Conservation (phyloP, 495 filamentous ascomycete genomes). For the Amniculicola lignicola region DNA sequence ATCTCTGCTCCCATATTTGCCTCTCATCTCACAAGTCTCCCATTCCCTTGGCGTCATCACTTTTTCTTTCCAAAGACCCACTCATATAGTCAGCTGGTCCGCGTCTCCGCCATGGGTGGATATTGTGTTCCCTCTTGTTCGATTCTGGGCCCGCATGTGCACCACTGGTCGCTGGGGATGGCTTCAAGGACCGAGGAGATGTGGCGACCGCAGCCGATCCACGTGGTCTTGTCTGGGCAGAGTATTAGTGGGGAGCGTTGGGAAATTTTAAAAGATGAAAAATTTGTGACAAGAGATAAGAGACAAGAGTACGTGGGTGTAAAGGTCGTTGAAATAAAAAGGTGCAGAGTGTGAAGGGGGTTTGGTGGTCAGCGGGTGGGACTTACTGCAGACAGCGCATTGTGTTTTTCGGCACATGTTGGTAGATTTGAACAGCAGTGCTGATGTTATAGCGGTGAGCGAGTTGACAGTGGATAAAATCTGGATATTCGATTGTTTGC, state of each 20-base stretch:
- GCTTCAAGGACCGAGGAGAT: conserved; percentile 44
- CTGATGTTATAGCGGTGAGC: too few species aligned
- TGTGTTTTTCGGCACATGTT: conserved; percentile 43
- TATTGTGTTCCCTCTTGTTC: conserved; percentile 41
- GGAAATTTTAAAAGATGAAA: not conserved
- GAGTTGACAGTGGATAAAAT: too few species aligned
- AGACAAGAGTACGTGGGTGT: not conserved
- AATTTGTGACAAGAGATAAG: not conserved
- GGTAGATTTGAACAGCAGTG: too few species aligned
- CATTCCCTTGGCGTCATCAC: not conserved
- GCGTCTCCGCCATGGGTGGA: conserved; percentile 34
- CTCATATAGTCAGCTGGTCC: conserved; percentile 26
- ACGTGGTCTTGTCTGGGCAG: conserved; percentile 19
- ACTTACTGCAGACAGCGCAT: conserved; percentile 42
- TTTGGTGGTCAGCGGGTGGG: not conserved
- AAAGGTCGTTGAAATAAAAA: not conserved
- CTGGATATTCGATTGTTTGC: too few species aligned
- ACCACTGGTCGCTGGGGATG: conserved; percentile 46
- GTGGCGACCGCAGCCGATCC: conserved; percentile 44
- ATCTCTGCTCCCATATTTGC: not conserved
- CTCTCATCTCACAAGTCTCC: not conserved
- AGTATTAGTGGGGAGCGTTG: not conserved
- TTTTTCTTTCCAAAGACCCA: not conserved
- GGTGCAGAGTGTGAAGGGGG: not conserved
- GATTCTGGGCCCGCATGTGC: conserved; percentile 48